Conservation (phyloP, 2,329 filamentous ascomycete species). For the Neofusicoccum parvum region DNA sequence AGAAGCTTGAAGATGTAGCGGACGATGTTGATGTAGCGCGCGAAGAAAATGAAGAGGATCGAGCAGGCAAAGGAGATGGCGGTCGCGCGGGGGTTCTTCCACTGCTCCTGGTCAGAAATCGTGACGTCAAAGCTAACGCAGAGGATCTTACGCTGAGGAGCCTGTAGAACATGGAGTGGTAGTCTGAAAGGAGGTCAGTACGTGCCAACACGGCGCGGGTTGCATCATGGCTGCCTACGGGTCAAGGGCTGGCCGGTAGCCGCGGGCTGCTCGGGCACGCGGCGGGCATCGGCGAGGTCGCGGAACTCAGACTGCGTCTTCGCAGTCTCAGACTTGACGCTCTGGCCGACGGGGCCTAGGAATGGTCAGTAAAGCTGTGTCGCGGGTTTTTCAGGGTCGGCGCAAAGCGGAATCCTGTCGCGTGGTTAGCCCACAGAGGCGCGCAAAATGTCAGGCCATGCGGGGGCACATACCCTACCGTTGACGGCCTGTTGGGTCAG, state of each 20-base stretch:
- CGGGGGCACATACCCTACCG: constrained; percentile 43
- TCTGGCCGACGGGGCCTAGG: constrained; percentile 58
- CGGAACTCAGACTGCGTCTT: constrained; percentile 61
- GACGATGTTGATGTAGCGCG: constrained; percentile 64
- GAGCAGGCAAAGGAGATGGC: constrained; percentile 60
- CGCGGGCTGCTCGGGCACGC: constrained; percentile 56
- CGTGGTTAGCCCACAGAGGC: constrained; percentile 13
- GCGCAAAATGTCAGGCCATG: constrained; percentile 3
- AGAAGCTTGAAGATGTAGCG: constrained; percentile 63
- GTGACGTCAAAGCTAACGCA: not conserved
- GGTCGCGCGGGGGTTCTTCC: constrained; percentile 67
- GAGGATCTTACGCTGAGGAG: constrained; percentile 58
- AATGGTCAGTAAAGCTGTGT: constrained; percentile 25
- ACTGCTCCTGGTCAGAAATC: constrained; percentile 43
- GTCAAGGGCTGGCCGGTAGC: constrained; percentile 65
- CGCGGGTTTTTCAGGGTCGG: constrained; percentile 17
- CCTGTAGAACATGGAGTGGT: constrained; percentile 68
- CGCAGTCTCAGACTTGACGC: constrained; percentile 57
- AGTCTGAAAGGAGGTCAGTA: constrained; percentile 49
- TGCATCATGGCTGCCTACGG: constrained; percentile 45
- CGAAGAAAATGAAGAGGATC: constrained; percentile 62
- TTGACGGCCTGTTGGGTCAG: constrained; percentile 51
- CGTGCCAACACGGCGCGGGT: not conserved
- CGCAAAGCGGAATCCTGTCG: constrained; percentile 16
- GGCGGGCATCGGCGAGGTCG: constrained; percentile 58